Percentiles rank a stretch among this genome's conserved stretches.
phyloP scores from a whole-genome alignment of 805 yeast species.

The Maudiozyma serrabonitensis region DNA sequence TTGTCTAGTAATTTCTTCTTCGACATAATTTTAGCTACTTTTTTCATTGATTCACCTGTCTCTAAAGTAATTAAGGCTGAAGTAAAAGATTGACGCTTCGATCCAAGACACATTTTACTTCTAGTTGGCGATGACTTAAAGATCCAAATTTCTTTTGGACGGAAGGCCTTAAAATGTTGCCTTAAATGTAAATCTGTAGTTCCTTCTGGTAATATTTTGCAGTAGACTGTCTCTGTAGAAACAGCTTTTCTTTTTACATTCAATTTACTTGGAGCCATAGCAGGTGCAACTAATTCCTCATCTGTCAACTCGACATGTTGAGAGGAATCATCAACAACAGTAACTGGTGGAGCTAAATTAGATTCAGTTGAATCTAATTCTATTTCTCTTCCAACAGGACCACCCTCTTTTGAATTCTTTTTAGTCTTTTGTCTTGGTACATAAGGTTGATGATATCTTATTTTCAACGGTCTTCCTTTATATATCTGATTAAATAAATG shows the following conservation, averaged over 20 bases:
- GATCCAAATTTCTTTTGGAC: constrained; percentile 40
- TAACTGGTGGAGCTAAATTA: not conserved
- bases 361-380: not conserved
- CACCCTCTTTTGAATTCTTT: not conserved
- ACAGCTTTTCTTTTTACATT: constrained; percentile 6
- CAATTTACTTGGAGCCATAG: not conserved
- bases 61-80: constrained; percentile 45
- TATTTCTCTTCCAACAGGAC: not conserved
- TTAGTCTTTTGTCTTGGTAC: constrained; percentile 14
- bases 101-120: constrained; percentile 1
- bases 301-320: not conserved
- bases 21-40: constrained; percentile 35
- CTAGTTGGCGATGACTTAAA: constrained; percentile 23
- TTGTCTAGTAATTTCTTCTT: constrained; percentile 32
- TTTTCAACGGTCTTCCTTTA: constrained; percentile 32
- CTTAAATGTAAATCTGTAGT: constrained; percentile 37
- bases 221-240: constrained; percentile 39
- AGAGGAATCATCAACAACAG: too few species aligned
- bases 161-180: constrained; percentile 35
- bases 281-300: not conserved
- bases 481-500: constrained; percentile 54
- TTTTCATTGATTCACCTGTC: constrained; percentile 33
- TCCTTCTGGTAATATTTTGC: constrained; percentile 33
- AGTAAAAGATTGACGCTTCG: constrained; percentile 18
- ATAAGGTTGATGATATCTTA: constrained; percentile 37